Percentiles rank a stretch among this genome's conserved stretches.
These are phyloP conservation scores for Cladosporium oxysporum DNA, from an alignment of 2,329 filamentous ascomycete species.

Conservation along the genomic window DNA sequence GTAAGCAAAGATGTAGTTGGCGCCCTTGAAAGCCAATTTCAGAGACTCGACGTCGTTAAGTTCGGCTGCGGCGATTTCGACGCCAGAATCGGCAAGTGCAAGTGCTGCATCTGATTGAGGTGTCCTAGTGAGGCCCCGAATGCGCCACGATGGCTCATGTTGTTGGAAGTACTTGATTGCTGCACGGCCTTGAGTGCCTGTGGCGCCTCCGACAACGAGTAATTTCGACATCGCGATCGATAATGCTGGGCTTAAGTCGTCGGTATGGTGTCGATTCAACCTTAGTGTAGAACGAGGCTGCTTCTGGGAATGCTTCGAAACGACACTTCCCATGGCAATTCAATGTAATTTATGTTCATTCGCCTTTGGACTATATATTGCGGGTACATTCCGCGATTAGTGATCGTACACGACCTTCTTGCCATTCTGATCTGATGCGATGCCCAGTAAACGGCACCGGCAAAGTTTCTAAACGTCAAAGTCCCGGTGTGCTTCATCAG, in stretches of 20 bases:
- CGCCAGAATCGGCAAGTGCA: slow-evolving; percentile 34
- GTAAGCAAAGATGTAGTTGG: slow-evolving; percentile 39
- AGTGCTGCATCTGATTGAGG: slow-evolving; percentile 40
- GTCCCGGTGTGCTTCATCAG: neutral
- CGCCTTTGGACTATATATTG: neutral
- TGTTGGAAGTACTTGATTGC: slow-evolving; percentile 25
- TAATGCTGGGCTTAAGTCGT: neutral
- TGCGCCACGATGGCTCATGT: slow-evolving; percentile 14
- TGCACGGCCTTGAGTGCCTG: slow-evolving; percentile 20
- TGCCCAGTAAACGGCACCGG: neutral
- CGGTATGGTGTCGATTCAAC: neutral
- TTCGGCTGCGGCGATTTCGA: slow-evolving; percentile 43
- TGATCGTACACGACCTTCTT: neutral
- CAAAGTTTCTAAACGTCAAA: neutral
- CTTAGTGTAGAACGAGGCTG: neutral
- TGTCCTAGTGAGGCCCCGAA: slow-evolving; percentile 49
- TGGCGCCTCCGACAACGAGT: slow-evolving; percentile 27
- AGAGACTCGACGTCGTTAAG: slow-evolving; percentile 38
- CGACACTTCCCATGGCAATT: neutral
- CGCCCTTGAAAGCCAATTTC: slow-evolving; percentile 39
- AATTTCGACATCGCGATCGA: slow-evolving; percentile 19
- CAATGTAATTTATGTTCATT: neutral
- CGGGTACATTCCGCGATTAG: neutral
- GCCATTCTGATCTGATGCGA: neutral
- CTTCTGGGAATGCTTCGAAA: neutral